phyloP scores from a whole-genome alignment of 331 rosid species.

The Pyracantha coccinea region DNA sequence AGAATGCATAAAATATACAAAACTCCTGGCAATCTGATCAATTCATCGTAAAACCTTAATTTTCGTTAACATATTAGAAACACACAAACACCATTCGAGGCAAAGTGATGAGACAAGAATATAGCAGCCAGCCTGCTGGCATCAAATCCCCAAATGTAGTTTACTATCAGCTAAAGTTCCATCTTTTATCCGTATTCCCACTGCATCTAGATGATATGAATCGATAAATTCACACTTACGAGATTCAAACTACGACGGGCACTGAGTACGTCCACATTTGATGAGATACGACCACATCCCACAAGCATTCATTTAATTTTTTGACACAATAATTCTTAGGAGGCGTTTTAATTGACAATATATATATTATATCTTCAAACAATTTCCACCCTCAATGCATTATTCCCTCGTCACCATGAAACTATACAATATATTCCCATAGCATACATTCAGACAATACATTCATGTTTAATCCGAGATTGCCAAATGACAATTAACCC shows the following conservation, averaged over 20 bases:
- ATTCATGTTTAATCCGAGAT: background rate
- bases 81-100: background rate
- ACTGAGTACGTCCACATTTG: background rate
- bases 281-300: background rate
- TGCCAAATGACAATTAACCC: background rate
- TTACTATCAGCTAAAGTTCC: background rate
- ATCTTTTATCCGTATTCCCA: background rate
- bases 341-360: background rate
- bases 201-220: background rate
- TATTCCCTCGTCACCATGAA: background rate
- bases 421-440: background rate
- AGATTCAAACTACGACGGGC: background rate
- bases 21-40: background rate
- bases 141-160: background rate
- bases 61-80: background rate
- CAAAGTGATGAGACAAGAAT: background rate
- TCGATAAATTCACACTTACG: background rate
- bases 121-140: background rate
- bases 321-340: background rate
- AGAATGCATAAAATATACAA: background rate
- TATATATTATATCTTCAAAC: background rate
- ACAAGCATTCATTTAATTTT: background rate
- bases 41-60: background rate
- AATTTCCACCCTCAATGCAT: background rate
- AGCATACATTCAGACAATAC: background rate